Evolutionary conservation across 192 early-diverging fungal species (phyloP).

Genomic region (Lobosporangium transversale): DNA sequence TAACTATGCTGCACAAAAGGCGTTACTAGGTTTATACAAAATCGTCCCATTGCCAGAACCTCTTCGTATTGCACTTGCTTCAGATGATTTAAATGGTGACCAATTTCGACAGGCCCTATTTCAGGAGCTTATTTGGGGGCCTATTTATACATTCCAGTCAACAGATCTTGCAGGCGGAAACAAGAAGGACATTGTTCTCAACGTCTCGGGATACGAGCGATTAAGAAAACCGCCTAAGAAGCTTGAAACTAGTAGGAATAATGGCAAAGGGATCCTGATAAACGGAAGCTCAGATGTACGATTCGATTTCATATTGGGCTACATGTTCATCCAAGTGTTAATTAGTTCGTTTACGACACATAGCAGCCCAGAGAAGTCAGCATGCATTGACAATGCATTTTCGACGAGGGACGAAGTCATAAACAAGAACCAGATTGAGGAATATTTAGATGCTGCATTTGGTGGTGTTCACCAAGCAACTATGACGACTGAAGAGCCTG

Average conservation of each 20-base stretch:
- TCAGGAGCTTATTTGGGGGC: not conserved
- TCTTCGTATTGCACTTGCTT: not conserved
- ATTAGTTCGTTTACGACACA: not conserved
- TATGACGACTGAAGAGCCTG: too few relatives aligned
- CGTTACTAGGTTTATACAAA: not conserved
- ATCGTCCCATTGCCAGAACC: not conserved
- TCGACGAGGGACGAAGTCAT: not conserved
- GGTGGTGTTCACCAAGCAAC: too few relatives aligned
- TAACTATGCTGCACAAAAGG: not conserved
- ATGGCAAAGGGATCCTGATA: too few relatives aligned
- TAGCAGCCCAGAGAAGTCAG: not conserved
- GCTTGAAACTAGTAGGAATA: not conserved
- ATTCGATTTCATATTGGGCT: too few relatives aligned
- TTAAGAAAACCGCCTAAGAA: not conserved
- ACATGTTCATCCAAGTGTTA: not conserved
- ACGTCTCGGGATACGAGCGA: too few relatives aligned
- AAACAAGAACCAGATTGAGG: too few relatives aligned
- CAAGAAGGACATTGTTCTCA: not conserved
- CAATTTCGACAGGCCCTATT: not conserved
- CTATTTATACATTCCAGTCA: not conserved
- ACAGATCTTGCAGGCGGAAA: not conserved
- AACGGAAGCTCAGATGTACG: too few relatives aligned
- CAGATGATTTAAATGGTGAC: not conserved
- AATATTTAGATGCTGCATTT: too few relatives aligned
- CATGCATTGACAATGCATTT: slow-evolving; percentile 1